Evolutionary conservation across 768 basidiomycete species (phyloP), one percentile per base, ranked within the genome.

Genomic region (Pleurotus pulmonarius): DNA sequence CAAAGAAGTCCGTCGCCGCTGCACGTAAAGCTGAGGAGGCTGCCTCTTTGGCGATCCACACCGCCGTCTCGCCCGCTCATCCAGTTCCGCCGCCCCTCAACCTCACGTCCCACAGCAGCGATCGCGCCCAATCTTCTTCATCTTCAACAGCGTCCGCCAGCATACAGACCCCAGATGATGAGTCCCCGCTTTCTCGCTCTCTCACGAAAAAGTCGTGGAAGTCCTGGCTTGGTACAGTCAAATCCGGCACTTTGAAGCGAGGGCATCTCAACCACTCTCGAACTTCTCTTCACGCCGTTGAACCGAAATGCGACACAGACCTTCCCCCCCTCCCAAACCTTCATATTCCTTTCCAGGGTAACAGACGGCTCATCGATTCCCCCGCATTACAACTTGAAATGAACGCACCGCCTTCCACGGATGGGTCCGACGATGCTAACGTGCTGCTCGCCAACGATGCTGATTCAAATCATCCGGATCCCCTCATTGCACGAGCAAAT

Each of bases 61-160:
- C 47, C 59, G 40, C 38, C 56, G 46, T 44, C 13, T 25, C 57
- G 45, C 44, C 58, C 63, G 8, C 65, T 60, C 9, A 61, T 56
- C 20, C 43, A 62, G 58, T 54, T 64, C 40, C 65, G 56, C 60
- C 18, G 55, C 60, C 54, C 55, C 65, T 29, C 66, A 66, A 45
- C 55, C 64, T 66, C 18, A 67, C 67, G n/a, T 67, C 74, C 46
- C 64, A 67, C 55, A 69, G 70, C 63, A 70, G 67, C 59, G 70
- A 79, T 65, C 74, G 71, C 45, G 70, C 73, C 12, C 72, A 75
- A 48, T 85, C 85, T 11, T 80, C 81, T 4, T 77, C 82, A 8
- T 85, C 86, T 4, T 88, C 86, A n/a, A 80, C 78, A 29, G 82
- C 80, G 41, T 83, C 81, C 40, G 79, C 77, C 25, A 83, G 80